A percentile compares a stretch with the other conserved stretches of the same genome.
Conservation (phyloP, 2,329 filamentous ascomycete genomes). For the Mycosphaerella sp. region DNA sequence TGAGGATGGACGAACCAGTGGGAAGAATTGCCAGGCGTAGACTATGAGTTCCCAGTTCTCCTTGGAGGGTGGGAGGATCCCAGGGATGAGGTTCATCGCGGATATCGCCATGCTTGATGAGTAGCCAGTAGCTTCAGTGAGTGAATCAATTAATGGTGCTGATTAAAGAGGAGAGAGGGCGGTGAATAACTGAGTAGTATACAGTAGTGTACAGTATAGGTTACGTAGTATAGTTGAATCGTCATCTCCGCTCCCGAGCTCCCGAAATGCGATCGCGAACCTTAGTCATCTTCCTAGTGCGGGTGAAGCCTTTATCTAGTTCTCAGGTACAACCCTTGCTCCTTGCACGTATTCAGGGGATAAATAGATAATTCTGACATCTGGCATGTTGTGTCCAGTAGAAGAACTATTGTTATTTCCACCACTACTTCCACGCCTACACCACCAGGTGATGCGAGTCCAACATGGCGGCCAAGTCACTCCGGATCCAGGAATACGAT, state of each 20-base stretch:
- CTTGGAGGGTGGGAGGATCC: conserved; percentile 45
- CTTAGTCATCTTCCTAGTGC: too few species aligned
- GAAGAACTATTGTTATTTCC: too few species aligned
- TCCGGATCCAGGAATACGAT: conserved; percentile 40
- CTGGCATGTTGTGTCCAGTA: conserved; percentile 6
- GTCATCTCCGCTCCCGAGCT: too few species aligned
- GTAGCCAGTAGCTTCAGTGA: too few species aligned
- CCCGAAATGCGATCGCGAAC: too few species aligned
- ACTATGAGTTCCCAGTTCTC: conserved; percentile 46
- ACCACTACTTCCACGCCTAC: background rate
- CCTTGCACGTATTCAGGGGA: background rate
- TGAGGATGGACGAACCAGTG: conserved; percentile 37
- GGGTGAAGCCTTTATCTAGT: too few species aligned
- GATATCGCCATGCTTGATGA: background rate
- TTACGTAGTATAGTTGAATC: too few species aligned
- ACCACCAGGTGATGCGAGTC: background rate
- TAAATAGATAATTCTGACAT: conserved; percentile 7
- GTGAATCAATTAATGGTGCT: too few species aligned
- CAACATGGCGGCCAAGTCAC: conserved; percentile 13
- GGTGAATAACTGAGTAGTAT: too few species aligned
- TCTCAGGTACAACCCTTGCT: background rate
- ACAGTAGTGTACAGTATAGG: too few species aligned
- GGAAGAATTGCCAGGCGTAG: conserved; percentile 46
- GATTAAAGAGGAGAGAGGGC: too few species aligned
- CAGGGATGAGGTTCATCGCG: conserved; percentile 36